phyloP scores from a whole-genome alignment of 2,329 filamentous ascomycete genomes.

The Cladophialophora chaetospira region DNA sequence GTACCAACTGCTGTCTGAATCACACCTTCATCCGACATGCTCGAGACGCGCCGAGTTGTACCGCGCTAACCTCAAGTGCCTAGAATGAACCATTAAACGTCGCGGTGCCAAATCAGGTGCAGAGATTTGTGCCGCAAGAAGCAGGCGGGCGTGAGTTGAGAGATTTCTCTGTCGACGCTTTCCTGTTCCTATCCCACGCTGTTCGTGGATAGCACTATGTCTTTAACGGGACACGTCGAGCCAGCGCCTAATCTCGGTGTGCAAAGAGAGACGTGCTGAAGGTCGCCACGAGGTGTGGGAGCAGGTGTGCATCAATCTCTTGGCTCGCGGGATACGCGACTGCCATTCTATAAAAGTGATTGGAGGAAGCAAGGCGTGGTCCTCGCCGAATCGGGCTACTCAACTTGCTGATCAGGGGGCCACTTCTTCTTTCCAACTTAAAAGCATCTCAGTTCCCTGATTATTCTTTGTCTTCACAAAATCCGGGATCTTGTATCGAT shows the following conservation, averaged over 20 bases:
- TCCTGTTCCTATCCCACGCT: background rate
- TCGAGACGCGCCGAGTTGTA: background rate
- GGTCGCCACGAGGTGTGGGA: background rate
- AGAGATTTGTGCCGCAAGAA: too few relatives aligned
- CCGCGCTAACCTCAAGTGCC: too few relatives aligned
- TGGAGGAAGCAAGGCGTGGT: background rate
- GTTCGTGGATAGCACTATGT: too few relatives aligned
- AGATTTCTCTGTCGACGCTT: too few relatives aligned
- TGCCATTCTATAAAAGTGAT: background rate
- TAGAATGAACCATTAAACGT: too few relatives aligned
- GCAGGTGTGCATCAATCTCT: background rate
- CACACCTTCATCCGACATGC: background rate
- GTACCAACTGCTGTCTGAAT: conserved; percentile 53
- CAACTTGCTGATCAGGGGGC: background rate
- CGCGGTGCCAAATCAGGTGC: too few relatives aligned
- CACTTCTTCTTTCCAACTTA: background rate
- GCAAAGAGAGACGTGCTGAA: too few relatives aligned
- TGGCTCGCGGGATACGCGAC: too few relatives aligned
- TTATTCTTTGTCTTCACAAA: background rate
- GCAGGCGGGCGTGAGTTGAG: too few relatives aligned
- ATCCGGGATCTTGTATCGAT: background rate
- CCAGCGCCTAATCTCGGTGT: too few relatives aligned
- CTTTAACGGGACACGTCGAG: too few relatives aligned
- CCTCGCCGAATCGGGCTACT: background rate
- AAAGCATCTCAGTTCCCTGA: conserved; percentile 3